Evolutionary conservation across 2,329 filamentous ascomycete species (phyloP), one percentile per base, ranked within the genome.

Genomic region (Cladosporium phlei): DNA sequence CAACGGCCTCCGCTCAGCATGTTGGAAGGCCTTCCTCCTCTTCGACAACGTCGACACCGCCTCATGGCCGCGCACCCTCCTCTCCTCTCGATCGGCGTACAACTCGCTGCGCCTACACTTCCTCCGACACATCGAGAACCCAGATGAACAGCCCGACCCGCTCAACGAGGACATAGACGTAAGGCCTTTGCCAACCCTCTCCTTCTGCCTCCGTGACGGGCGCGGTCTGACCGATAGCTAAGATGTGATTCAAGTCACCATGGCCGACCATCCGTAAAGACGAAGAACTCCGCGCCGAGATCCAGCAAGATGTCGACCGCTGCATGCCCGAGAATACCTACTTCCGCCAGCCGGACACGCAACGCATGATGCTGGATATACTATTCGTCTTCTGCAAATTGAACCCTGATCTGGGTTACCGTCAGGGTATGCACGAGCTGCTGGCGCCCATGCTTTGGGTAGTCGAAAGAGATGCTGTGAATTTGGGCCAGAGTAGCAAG

Each of bases 401-500:
- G 44, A 88, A 97, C 60, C 88, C 88, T 2, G 82, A 85, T 55
- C 77, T 88, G 45, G 88, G 88, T 12, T 98, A 98, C 64, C 82
- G 93, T n/a, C 93, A 98, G 69, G 93, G 93, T 9, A 98, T 98
- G 91, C 93, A 98, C 64, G 93, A 98, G 68, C 73, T 98, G 33
- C 74, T 97, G 11, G 93, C 93, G 0, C 90, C 93, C 0, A 82
- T 98, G 28, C 72, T 96, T 5, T 88, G 88, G 76, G 86, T 88
- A 2, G 71, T 97, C 5, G 82, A 90, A 56, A 76, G 83, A 56
- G 93, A 98, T 68, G 85, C 90, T 5, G 72, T 95, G 40, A 76
- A 86, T 44, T 3, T 55, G 57, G 35, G 60, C 67, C 33, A 53
- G 8, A 50, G 50, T 8, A 59, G 57, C 47, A 59, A 59, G 49